A percentile compares a stretch with the other conserved stretches of the same genome.
Evolutionary conservation across 768 basidiomycete genomes (phyloP).

Genomic region (Serendipita sp.): DNA sequence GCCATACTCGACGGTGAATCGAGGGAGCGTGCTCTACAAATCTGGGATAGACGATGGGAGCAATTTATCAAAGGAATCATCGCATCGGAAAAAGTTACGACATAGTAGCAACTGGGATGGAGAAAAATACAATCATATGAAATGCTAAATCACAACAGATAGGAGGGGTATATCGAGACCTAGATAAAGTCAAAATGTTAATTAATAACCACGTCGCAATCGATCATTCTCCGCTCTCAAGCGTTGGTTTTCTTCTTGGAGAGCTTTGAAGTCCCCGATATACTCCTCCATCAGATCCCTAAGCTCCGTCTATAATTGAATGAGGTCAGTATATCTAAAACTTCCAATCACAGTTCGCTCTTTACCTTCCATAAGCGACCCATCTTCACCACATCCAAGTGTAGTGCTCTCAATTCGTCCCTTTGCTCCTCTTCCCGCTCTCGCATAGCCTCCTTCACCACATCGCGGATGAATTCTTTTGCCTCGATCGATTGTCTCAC

Average conservation of each 20-base stretch:
- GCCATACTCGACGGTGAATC: background rate
- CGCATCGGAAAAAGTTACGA: background rate
- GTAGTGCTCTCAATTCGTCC: slow-evolving; percentile 58
- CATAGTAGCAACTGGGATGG: background rate
- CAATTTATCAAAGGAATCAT: background rate
- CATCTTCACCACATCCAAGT: slow-evolving; percentile 58
- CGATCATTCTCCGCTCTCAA: slow-evolving; percentile 53
- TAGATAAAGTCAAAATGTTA: background rate
- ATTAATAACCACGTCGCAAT: slow-evolving; percentile 26
- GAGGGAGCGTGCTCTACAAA: background rate
- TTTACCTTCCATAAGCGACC: slow-evolving; percentile 43
- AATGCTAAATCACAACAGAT: background rate
- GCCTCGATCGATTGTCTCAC: slow-evolving; percentile 21
- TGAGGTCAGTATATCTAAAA: background rate
- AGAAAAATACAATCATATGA: background rate
- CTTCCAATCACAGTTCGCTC: background rate
- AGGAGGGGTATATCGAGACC: background rate
- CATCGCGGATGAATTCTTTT: slow-evolving; percentile 43
- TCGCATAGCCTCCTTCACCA: slow-evolving; percentile 56
- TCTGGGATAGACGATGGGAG: background rate
- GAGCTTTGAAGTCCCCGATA: slow-evolving; percentile 35
- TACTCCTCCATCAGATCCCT: slow-evolving; percentile 45
- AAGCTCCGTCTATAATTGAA: slow-evolving; percentile 30
- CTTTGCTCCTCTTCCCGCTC: slow-evolving; percentile 56
- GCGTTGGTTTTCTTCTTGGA: slow-evolving; percentile 33